Base-by-base conservation (phyloP, 148 eudicot genomes). In the Heliamphora exappendiculata region DNA sequence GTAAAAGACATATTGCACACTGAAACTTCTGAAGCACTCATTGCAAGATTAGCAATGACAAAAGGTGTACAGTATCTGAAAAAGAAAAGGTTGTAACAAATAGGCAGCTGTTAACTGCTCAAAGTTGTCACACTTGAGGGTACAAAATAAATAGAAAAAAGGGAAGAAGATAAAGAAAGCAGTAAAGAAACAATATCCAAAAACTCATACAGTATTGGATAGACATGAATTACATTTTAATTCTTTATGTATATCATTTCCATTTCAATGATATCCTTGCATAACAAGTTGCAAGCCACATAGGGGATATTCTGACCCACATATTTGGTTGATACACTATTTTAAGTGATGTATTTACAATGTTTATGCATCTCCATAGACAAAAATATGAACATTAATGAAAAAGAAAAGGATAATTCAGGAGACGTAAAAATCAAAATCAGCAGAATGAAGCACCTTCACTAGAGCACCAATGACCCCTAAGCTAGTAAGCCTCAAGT, bases 391-490 rank as follows among this genome's bases (percentile, higher is more conserved):
- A 22, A 63, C 9, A 39, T 44, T 64, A 47, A 22, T 8, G 41
- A 5, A 73, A 58, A 31, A 59, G 22, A 26, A 31, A 2, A 34
- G 1, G 68, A 62, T 14, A 10, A 45, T 44, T 31, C 31, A 44
- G 22, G 59, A 36, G 49, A 59, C 34, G 12, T 22, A 34, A 36
- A 51, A 65, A 64, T 19, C 11, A 37, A 44, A 41, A 33, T 42
- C 42, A 31, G 68, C 31, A 49, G 7, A 71, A 67, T 33, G 28
- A 50, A 74, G 37, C 79, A 92, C 98, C 97, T 95, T 95, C 63
- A 95, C 98, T 73, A 95, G 76, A 54, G 97, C 97, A 77, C 98
- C 97, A 78, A 95, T 95, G 42, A 95, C 97, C 42, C 98, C 98
- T 81, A 95, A 86, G 84, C 94, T 89, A 75, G 97, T 92, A 65